These are phyloP conservation scores for Fraxinus platypoda DNA, from an alignment of 305 asterid genomes.

Conservation along the genomic window DNA sequence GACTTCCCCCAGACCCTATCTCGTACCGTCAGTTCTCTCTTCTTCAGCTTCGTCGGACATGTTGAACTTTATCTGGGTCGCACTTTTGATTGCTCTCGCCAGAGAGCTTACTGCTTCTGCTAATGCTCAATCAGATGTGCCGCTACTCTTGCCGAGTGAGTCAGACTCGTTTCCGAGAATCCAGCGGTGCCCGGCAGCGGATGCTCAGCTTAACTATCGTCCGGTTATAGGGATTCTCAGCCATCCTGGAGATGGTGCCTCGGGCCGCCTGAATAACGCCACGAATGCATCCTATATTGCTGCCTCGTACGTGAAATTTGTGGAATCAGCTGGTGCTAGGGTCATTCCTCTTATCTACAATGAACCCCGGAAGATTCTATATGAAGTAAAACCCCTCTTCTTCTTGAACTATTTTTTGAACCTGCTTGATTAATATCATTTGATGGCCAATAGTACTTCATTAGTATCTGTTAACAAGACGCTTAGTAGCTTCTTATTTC, in stretches of 20 bases:
- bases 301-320: constrained; percentile 91
- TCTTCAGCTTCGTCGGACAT: constrained; percentile 36
- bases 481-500: background rate
- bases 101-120: constrained; percentile 38
- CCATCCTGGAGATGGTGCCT: constrained; percentile 94
- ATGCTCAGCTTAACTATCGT: constrained; percentile 59
- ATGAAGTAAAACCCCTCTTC: constrained; percentile 32
- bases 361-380: constrained; percentile 62
- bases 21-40: background rate
- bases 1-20: background rate
- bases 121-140: constrained; percentile 26
- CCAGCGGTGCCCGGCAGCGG: constrained; percentile 46
- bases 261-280: constrained; percentile 68
- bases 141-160: constrained; percentile 48
- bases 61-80: constrained; percentile 46
- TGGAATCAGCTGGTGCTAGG: constrained; percentile 92
- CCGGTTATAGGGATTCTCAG: constrained; percentile 83
- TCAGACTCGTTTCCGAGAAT: constrained; percentile 17
- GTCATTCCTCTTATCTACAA: constrained; percentile 85
- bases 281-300: constrained; percentile 76
- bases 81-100: constrained; percentile 50
- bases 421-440: background rate
- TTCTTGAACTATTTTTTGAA: constrained; percentile 4
- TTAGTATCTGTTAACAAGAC: background rate
- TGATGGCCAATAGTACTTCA: background rate